Percentiles rank a stretch among this genome's conserved stretches.
These are phyloP conservation scores for Plasmodium berghei DNA, from an alignment of 169 alveolate species.

Conservation along the genomic window DNA sequence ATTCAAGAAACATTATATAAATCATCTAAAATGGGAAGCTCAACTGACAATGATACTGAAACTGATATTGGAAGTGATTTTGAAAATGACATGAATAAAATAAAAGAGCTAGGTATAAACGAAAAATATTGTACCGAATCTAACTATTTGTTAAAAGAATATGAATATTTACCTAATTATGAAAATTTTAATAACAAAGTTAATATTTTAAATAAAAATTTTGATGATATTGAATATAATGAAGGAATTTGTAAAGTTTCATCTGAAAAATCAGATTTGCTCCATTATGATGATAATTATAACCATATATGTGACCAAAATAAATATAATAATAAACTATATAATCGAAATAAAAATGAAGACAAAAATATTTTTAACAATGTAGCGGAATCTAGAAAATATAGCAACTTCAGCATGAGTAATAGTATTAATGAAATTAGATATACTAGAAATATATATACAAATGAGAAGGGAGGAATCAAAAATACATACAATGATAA, in stretches of 20 bases:
- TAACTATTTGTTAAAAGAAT: not conserved
- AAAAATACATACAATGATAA: not conserved
- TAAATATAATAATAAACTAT: not conserved
- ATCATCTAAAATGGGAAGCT: constrained; percentile 55
- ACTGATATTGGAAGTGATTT: constrained; percentile 15
- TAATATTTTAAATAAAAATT: not conserved
- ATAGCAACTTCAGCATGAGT: not conserved
- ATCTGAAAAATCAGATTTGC: too few relatives aligned
- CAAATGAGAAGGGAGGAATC: not conserved
- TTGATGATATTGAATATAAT: not conserved
- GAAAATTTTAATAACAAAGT: not conserved
- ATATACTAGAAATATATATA: not conserved
- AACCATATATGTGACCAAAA: not conserved
- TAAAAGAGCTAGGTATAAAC: not conserved
- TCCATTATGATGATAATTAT: not conserved
- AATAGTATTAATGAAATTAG: not conserved
- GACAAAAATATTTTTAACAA: not conserved
- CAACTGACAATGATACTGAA: constrained; percentile 2
- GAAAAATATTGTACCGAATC: not conserved
- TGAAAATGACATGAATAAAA: constrained; percentile 1
- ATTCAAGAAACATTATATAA: constrained; percentile 69
- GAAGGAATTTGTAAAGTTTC: not conserved
- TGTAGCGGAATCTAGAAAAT: not conserved
- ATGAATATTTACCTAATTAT: not conserved
- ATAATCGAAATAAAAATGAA: not conserved